Evolutionary conservation across 2,329 filamentous ascomycete species (phyloP).

Genomic region (Hymenoscyphus scutula): DNA sequence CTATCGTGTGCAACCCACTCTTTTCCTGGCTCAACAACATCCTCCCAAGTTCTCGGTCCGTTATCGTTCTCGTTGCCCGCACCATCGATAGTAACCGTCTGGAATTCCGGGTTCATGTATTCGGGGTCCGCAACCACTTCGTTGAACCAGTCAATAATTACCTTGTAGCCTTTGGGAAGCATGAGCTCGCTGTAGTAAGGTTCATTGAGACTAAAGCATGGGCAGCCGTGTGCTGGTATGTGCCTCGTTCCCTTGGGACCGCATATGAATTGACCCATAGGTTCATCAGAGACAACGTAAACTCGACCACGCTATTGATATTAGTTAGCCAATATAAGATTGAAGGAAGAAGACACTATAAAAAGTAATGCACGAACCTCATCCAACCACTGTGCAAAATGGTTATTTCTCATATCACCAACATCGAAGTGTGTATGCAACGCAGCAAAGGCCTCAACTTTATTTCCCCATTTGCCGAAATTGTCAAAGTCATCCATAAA

Average conservation of each 20-base stretch:
- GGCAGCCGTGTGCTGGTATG: slow-evolving; percentile 54
- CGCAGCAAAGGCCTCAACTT: slow-evolving; percentile 49
- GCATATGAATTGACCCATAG: slow-evolving; percentile 52
- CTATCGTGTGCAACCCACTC: not conserved
- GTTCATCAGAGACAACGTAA: slow-evolving; percentile 55
- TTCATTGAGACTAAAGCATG: slow-evolving; percentile 68
- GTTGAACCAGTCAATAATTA: slow-evolving; percentile 61
- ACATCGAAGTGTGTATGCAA: slow-evolving; percentile 47
- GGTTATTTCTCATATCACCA: slow-evolving; percentile 42
- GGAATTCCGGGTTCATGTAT: slow-evolving; percentile 39
- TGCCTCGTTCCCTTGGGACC: slow-evolving; percentile 43
- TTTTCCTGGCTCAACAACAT: not conserved
- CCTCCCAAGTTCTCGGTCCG: slow-evolving; percentile 2
- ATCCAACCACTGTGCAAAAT: slow-evolving; percentile 50
- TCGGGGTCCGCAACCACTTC: slow-evolving; percentile 48
- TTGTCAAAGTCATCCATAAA: slow-evolving; percentile 57
- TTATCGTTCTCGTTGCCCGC: slow-evolving; percentile 16
- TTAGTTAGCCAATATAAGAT: not conserved
- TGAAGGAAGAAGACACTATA: no score
- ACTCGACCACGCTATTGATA: slow-evolving; percentile 50
- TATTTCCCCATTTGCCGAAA: slow-evolving; percentile 46
- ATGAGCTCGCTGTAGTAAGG: slow-evolving; percentile 57
- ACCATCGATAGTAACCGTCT: slow-evolving; percentile 16
- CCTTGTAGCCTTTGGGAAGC: slow-evolving; percentile 52
- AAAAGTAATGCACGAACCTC: no score